phyloP scores from a whole-genome alignment of 2,329 filamentous ascomycete species.

The Mycosphaerella arachidis region DNA sequence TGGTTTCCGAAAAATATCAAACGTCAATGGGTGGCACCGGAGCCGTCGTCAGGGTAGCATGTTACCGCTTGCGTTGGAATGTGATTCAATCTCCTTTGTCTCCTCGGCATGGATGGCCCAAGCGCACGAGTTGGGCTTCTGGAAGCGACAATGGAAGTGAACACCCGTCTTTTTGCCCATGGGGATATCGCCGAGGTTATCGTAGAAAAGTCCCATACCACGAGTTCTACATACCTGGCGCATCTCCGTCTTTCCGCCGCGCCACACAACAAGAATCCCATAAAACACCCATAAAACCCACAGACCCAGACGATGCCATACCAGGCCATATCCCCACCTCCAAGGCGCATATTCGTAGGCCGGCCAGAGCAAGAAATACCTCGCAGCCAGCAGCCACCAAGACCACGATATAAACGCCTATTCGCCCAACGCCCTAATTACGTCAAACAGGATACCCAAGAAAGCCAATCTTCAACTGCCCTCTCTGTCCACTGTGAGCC shows the following conservation, averaged over 20 bases:
- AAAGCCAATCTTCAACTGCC: constrained; percentile 45
- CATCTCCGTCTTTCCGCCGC: neutral
- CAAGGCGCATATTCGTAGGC: neutral
- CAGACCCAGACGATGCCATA: neutral
- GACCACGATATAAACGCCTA: constrained; percentile 22
- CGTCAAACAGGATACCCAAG: constrained; percentile 47
- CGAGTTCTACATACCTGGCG: neutral
- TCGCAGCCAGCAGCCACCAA: neutral
- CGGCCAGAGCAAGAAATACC: neutral
- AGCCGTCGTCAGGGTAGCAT: constrained; percentile 5
- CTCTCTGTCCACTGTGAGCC: constrained; percentile 48
- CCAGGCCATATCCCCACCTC: neutral
- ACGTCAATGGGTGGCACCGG: constrained; percentile 30
- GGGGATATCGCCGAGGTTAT: too few species aligned
- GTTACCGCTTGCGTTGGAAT: constrained; percentile 9
- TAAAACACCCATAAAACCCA: neutral
- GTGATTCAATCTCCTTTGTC: neutral
- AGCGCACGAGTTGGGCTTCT: neutral
- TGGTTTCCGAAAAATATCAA: too few species aligned
- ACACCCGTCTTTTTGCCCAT: neutral
- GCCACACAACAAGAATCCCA: neutral
- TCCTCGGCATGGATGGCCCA: neutral
- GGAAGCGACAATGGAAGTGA: neutral
- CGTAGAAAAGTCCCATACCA: neutral
- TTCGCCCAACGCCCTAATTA: constrained; percentile 35